Evolutionary conservation across 2,329 filamentous ascomycete species (phyloP).

Genomic region (Corynespora cassiicola): DNA sequence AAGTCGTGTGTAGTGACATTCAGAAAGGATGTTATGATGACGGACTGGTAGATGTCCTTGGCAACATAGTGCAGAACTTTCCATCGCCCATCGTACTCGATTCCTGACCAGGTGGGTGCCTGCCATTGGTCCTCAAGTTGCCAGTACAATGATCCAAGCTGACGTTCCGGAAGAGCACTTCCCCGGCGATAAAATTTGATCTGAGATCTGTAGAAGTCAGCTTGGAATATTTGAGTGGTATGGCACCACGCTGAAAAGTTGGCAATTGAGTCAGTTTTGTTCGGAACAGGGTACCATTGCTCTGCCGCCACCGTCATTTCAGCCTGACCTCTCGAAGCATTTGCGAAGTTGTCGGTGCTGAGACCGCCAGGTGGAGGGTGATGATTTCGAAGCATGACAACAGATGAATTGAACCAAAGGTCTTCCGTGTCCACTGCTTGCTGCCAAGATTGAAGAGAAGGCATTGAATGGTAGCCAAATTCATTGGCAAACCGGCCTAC

Average conservation of each 20-base stretch:
- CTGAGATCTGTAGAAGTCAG: conserved; percentile 66
- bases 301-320: conserved; percentile 66
- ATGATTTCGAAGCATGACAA: conserved; percentile 64
- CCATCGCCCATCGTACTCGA: conserved; percentile 69
- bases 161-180: conserved; percentile 62
- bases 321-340: conserved; percentile 54
- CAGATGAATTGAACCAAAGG: conserved; percentile 64
- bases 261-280: conserved; percentile 59
- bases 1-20: conserved; percentile 59
- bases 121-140: conserved; percentile 71
- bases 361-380: conserved; percentile 62
- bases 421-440: conserved; percentile 59
- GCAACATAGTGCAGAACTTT: conserved; percentile 67
- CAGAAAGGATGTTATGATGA: conserved; percentile 67
- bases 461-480: conserved; percentile 70
- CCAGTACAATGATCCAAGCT: conserved; percentile 69
- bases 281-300: conserved; percentile 63
- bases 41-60: conserved; percentile 62
- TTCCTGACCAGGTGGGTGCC: conserved; percentile 68
- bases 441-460: conserved; percentile 64
- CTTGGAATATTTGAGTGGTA: conserved; percentile 69
- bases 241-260: conserved; percentile 70
- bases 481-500: conserved; percentile 68
- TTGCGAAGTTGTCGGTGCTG: conserved; percentile 54
- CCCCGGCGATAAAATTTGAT: conserved; percentile 69